Percentiles rank a stretch among this genome's conserved stretches.
phyloP scores from a whole-genome alignment of 2,329 filamentous ascomycete species.

The Fusarium udum region DNA sequence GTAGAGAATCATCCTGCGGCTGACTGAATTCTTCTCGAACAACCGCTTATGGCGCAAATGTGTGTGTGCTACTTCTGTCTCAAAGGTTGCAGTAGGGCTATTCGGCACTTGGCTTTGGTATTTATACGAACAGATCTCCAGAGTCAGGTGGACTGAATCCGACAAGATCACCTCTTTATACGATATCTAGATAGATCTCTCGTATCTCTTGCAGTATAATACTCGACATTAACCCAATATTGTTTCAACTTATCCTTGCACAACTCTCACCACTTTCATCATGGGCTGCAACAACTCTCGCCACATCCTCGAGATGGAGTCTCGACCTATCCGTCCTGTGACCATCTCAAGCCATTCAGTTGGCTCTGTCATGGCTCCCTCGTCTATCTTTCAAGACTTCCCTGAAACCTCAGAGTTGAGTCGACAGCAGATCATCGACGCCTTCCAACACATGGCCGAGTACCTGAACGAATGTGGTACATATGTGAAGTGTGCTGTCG shows the following conservation, averaged over 20 bases:
- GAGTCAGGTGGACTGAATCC: constrained; percentile 1
- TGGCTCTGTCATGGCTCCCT: constrained; percentile 28
- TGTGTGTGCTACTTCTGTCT: constrained; percentile 5
- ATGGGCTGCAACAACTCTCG: constrained; percentile 36
- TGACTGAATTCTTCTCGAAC: constrained; percentile 9
- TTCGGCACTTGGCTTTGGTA: not conserved
- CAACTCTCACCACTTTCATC: not conserved
- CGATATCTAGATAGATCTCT: not conserved
- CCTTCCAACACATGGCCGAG: constrained; percentile 35
- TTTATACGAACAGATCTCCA: constrained; percentile 26
- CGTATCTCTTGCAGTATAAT: constrained; percentile 1
- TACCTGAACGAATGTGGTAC: constrained; percentile 31
- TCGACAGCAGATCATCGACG: constrained; percentile 19
- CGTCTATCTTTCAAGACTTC: constrained; percentile 28
- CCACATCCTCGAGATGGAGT: constrained; percentile 31
- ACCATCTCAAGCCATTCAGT: constrained; percentile 30
- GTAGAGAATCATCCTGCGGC: constrained; percentile 1
- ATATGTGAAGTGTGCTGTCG: constrained; percentile 17
- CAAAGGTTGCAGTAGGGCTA: not conserved
- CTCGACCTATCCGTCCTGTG: constrained; percentile 28
- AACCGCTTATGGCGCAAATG: constrained; percentile 13
- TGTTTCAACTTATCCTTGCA: not conserved
- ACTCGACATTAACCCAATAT: not conserved
- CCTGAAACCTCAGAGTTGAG: constrained; percentile 20
- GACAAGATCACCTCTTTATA: constrained; percentile 12